phyloP scores from a whole-genome alignment of 257 asterid genomes.

The Cordia subcordata region DNA sequence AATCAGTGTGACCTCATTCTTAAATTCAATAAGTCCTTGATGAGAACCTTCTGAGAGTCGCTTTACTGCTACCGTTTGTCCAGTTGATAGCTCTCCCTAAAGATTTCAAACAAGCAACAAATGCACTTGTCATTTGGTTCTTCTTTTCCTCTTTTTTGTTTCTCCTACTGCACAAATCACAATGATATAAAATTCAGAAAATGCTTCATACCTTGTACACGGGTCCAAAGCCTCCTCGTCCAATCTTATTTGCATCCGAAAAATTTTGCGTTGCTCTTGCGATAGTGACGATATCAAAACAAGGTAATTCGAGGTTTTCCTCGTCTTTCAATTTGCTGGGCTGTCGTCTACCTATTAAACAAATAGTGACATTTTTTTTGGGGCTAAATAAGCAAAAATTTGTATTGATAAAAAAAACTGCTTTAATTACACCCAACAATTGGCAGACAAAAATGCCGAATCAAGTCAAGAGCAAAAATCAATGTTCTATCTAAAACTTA shows the following conservation, averaged over 20 bases:
- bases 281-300: not conserved
- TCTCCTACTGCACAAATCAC: not conserved
- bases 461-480: no score
- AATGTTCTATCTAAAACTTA: no score
- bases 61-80: slow-evolving; percentile 35
- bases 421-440: no score
- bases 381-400: no score
- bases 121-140: not conserved
- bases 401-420: no score
- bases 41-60: slow-evolving; percentile 22
- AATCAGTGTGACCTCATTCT: slow-evolving; percentile 27
- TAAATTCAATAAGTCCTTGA: slow-evolving; percentile 35
- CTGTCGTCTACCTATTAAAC: not conserved
- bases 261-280: slow-evolving; percentile 13
- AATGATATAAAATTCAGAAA: no score
- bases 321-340: not conserved
- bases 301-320: slow-evolving; percentile 12
- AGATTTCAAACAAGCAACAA: not conserved
- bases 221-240: slow-evolving; percentile 17
- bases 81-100: slow-evolving; percentile 18
- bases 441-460: no score
- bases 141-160: not conserved
- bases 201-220: slow-evolving; percentile 14
- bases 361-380: no score
- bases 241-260: slow-evolving; percentile 8